A percentile compares a stretch with the other conserved stretches of the same genome.
Evolutionary conservation across 2,329 filamentous ascomycete species (phyloP).

Genomic region (Huntiella savannae): DNA sequence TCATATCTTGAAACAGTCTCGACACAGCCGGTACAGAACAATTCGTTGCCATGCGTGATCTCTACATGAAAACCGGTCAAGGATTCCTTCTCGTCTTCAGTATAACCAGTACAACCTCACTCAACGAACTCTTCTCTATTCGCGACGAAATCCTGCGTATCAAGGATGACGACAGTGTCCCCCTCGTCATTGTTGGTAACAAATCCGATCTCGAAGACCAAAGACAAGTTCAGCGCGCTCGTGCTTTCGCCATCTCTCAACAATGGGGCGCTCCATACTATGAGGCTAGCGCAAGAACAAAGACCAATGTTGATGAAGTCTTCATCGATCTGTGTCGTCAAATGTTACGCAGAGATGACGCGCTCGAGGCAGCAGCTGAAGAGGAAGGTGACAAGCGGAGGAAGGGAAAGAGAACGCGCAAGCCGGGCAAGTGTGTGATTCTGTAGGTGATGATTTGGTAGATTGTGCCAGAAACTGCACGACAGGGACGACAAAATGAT

Average conservation of each 20-base stretch:
- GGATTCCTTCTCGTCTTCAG: slow-evolving; percentile 85
- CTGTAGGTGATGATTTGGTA: slow-evolving; percentile 6
- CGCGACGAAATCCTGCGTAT: slow-evolving; percentile 81
- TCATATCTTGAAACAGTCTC: slow-evolving; percentile 30
- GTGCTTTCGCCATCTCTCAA: slow-evolving; percentile 70
- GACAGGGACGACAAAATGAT: background rate
- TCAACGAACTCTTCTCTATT: slow-evolving; percentile 61
- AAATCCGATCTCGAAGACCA: slow-evolving; percentile 82
- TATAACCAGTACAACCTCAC: slow-evolving; percentile 69
- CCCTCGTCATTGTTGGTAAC: slow-evolving; percentile 82
- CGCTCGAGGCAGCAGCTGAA: slow-evolving; percentile 18
- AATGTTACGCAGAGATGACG: slow-evolving; percentile 57
- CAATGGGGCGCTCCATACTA: slow-evolving; percentile 82
- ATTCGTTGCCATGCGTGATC: slow-evolving; percentile 57
- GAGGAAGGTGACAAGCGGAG: slow-evolving; percentile 21
- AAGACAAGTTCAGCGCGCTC: slow-evolving; percentile 55
- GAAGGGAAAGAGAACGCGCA: slow-evolving; percentile 16
- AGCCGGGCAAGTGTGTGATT: slow-evolving; percentile 15
- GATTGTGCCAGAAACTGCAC: background rate
- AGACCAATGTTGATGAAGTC: slow-evolving; percentile 78
- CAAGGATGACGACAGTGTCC: slow-evolving; percentile 70
- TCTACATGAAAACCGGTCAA: slow-evolving; percentile 88
- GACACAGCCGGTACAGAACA: slow-evolving; percentile 86
- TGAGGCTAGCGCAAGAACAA: slow-evolving; percentile 65
- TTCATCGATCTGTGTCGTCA: slow-evolving; percentile 72